Conservation (phyloP, 805 yeast genomes). For the Vanderwaltozyma tropicalis region DNA sequence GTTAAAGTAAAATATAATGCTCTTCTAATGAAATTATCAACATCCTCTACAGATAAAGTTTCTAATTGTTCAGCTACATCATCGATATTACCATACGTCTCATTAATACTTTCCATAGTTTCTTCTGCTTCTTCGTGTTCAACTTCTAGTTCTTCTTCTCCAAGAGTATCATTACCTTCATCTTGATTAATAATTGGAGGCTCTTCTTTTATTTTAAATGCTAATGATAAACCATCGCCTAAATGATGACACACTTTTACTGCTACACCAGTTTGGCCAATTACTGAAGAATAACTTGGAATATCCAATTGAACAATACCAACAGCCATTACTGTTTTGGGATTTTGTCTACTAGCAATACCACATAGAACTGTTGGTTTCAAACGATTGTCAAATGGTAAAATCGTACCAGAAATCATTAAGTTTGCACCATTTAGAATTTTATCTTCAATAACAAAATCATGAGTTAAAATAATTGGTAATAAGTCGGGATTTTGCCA, state of each 20-base stretch:
- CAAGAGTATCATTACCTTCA: slow-evolving; percentile 4
- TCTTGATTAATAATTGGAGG: slow-evolving; percentile 31
- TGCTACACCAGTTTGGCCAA: slow-evolving; percentile 70
- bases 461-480: slow-evolving; percentile 64
- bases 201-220: slow-evolving; percentile 37
- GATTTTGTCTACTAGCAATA: slow-evolving; percentile 49
- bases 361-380: slow-evolving; percentile 56
- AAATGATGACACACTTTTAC: slow-evolving; percentile 58
- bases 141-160: slow-evolving; percentile 3
- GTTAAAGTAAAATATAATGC: slow-evolving; percentile 64
- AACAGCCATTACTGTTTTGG: slow-evolving; percentile 59
- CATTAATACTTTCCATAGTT: slow-evolving; percentile 3
- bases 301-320: slow-evolving; percentile 51
- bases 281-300: slow-evolving; percentile 33
- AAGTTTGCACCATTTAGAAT: slow-evolving; percentile 72
- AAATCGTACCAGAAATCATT: slow-evolving; percentile 62
- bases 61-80: slow-evolving; percentile 31
- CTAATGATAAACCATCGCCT: slow-evolving; percentile 52
- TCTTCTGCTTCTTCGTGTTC: slow-evolving; percentile 3
- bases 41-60: slow-evolving; percentile 45
- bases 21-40: slow-evolving; percentile 64
- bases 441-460: slow-evolving; percentile 50
- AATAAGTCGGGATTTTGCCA: slow-evolving; percentile 61
- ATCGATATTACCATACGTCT: slow-evolving; percentile 10
- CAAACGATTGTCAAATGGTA: slow-evolving; percentile 44